Evolutionary conservation across 257 asterid genomes (phyloP), one percentile per base, ranked within the genome.

Genomic region (Capsicum pubescens): DNA sequence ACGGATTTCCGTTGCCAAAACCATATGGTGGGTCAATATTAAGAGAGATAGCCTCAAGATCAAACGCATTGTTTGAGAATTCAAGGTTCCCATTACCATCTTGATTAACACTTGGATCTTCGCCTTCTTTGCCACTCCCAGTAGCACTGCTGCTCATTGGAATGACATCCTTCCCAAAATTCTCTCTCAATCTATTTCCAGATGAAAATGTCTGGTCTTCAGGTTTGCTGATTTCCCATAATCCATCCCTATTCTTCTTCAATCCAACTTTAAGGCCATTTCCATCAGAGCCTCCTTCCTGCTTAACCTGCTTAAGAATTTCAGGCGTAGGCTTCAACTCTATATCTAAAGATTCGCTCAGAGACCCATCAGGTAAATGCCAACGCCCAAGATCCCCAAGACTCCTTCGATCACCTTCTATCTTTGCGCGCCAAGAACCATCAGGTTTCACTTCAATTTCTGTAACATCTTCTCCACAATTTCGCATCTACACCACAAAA

Each of bases 381-480:
- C 99, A 97, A 59, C 87, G 88, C 80, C 93, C 95, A 87, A 93
- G 93, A 88, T 93, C 98, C 82, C 98, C 97, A 69, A 93, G 93
- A 89, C 87, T 86, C 87, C 87, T 90, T 61, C 91, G 91, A 79
- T 93, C 98, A 83, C 93, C 91, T 83, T 97, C 99, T 79, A 91
- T 85, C 90, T 93, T 97, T 35, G 93, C 98, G 60, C 98, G 99
- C 99, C 99, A 97, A 83, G 98, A 92, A 84, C 99, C 98, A 84
- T 97, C 98, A 54, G 98, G 98, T 88, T 97, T 97, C 89, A 97
- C 97, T 92, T 97, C 99, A 82, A 97, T 90, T 86, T 93, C 98
- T 58, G 95, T 87, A 54, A 95, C 92, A 84, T 97, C 98, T 92
- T 93, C 98, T 82, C 90, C 97, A 84, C 92, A 93, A 82, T 83